These are phyloP conservation scores for Pseudofabraea citricarpa DNA, from an alignment of 2,329 filamentous ascomycete species.

Conservation along the genomic window DNA sequence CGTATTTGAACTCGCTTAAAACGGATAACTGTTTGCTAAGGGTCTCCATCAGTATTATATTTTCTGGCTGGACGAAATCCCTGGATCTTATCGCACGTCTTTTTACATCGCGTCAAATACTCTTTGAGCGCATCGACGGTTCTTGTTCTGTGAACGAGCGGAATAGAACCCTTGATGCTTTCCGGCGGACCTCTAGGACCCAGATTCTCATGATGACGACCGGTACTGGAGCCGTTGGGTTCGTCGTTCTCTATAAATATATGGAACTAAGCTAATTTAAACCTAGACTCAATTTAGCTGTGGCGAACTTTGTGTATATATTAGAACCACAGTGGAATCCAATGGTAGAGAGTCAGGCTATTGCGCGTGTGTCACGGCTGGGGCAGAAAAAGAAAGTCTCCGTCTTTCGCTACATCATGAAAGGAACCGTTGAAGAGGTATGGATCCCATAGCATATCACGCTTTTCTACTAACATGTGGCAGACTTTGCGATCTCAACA, in stretches of 20 bases:
- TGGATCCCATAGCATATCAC: background rate
- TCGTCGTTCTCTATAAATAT: background rate
- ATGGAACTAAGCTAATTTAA: constrained; percentile 1
- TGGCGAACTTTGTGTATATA: constrained; percentile 17
- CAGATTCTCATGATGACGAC: constrained; percentile 39
- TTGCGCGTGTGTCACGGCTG: constrained; percentile 10
- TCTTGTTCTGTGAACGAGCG: constrained; percentile 31
- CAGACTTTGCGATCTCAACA: background rate
- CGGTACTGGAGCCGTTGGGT: constrained; percentile 4
- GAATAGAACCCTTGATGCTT: constrained; percentile 33
- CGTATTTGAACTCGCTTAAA: background rate
- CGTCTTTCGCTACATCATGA: constrained; percentile 15
- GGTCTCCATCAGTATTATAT: constrained; percentile 28
- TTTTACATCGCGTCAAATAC: constrained; percentile 23
- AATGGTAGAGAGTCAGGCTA: constrained; percentile 15
- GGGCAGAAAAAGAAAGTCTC: constrained; percentile 14
- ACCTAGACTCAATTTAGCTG: constrained; percentile 13
- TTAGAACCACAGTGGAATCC: constrained; percentile 20
- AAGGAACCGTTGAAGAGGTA: constrained; percentile 11
- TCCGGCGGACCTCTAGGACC: constrained; percentile 23
- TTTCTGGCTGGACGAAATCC: constrained; percentile 4
- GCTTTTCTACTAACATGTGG: background rate
- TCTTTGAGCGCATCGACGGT: constrained; percentile 39
- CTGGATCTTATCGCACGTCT: constrained; percentile 25
- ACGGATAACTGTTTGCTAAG: constrained; percentile 12